phyloP scores from a whole-genome alignment of 495 filamentous ascomycete species.

The Lasiosphaeris hirsuta region DNA sequence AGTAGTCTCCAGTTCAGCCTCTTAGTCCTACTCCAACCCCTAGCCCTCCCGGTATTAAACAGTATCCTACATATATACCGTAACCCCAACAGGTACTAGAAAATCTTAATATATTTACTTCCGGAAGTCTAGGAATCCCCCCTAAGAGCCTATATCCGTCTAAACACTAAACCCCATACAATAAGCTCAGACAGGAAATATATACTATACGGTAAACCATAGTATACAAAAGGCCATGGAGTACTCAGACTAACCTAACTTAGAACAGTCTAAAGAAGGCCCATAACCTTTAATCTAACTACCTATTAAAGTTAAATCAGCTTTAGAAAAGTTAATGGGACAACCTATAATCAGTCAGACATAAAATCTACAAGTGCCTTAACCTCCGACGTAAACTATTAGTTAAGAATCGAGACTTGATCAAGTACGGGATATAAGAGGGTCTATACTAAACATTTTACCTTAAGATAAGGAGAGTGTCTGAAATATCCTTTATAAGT shows the following conservation, averaged over 20 bases:
- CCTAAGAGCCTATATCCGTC: conserved; percentile 2
- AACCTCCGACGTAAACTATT: not conserved
- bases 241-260: conserved; percentile 1
- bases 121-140: not conserved
- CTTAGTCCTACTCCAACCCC: conserved; percentile 2
- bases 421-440: not conserved
- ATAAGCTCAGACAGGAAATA: conserved; percentile 1
- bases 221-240: conserved; percentile 1
- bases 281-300: not conserved
- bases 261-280: conserved; percentile 3
- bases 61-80: not conserved
- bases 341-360: conserved; percentile 3
- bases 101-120: not conserved
- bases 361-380: not conserved
- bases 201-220: not conserved
- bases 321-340: conserved; percentile 5
- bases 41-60: not conserved
- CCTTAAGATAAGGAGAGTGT: conserved; percentile 1
- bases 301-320: not conserved
- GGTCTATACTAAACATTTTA: not conserved
- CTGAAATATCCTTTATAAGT: not conserved
- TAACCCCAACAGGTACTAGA: not conserved
- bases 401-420: conserved; percentile 2
- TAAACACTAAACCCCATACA: not conserved
- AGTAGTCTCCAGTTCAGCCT: conserved; percentile 2